These are phyloP conservation scores for Podaxis carcinomalis DNA, from an alignment of 768 basidiomycete genomes.

Conservation along the genomic window DNA sequence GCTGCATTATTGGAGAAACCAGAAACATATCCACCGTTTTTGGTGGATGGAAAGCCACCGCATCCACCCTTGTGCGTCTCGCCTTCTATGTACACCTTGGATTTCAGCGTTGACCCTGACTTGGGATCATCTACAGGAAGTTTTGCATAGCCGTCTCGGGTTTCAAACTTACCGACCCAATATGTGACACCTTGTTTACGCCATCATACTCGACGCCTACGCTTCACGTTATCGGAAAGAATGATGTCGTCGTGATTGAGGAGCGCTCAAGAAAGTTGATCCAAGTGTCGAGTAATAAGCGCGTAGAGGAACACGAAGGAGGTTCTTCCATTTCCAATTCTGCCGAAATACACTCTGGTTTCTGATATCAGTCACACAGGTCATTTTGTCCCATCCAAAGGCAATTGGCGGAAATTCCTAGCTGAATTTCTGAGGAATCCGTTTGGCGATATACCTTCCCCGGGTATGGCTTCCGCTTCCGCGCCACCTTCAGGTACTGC, in stretches of 20 bases:
- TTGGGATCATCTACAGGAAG: constrained; percentile 32
- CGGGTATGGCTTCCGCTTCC: constrained; percentile 18
- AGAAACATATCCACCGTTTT: constrained; percentile 45
- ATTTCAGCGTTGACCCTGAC: neutral
- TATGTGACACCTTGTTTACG: constrained; percentile 43
- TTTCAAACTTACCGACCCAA: constrained; percentile 47
- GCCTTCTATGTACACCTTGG: constrained; percentile 3
- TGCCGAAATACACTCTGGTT: constrained; percentile 17
- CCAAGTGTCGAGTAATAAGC: constrained; percentile 42
- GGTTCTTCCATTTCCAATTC: constrained; percentile 38
- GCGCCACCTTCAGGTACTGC: constrained; percentile 12
- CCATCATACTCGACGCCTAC: constrained; percentile 60
- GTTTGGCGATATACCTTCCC: constrained; percentile 40
- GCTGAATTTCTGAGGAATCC: constrained; percentile 57
- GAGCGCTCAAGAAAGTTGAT: constrained; percentile 58
- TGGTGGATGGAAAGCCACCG: constrained; percentile 56
- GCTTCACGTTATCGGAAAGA: constrained; percentile 67
- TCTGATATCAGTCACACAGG: constrained; percentile 36
- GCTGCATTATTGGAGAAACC: constrained; percentile 47
- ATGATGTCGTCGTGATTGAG: constrained; percentile 66
- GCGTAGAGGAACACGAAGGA: constrained; percentile 72
- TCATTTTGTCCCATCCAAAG: constrained; percentile 76
- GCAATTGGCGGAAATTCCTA: constrained; percentile 68
- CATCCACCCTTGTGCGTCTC: constrained; percentile 65
- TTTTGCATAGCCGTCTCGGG: constrained; percentile 72